phyloP scores from a whole-genome alignment of 208 protist genomes.

The Zelonia costaricensis region DNA sequence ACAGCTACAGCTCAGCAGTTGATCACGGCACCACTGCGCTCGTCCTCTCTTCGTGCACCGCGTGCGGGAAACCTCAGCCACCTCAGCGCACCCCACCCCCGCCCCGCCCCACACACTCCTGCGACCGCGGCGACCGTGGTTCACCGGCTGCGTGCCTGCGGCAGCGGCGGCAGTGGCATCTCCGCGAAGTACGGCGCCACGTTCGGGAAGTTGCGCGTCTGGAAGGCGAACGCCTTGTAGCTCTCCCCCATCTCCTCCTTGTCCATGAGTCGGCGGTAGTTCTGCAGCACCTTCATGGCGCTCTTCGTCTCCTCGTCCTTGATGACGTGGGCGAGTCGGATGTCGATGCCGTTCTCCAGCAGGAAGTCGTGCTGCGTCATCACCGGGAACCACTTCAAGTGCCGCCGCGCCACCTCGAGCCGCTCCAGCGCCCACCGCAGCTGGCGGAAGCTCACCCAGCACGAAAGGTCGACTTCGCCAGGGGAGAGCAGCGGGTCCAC shows the following conservation, averaged over 20 bases:
- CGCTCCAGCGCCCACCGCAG: conserved; percentile 84
- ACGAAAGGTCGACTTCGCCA: conserved; percentile 92
- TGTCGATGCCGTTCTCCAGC: conserved; percentile 85
- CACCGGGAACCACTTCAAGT: conserved; percentile 87
- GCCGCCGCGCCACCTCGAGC: conserved; percentile 72
- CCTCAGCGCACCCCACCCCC: not conserved
- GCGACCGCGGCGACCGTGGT: not conserved
- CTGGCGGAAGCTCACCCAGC: conserved; percentile 88
- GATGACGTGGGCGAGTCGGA: conserved; percentile 84
- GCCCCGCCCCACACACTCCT: not conserved
- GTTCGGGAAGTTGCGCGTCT: conserved; percentile 85
- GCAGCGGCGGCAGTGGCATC: conserved; percentile 68
- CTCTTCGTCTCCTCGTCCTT: conserved; percentile 89
- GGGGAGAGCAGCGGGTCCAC: conserved; percentile 87
- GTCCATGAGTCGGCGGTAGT: conserved; percentile 85
- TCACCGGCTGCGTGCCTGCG: conserved; percentile 11
- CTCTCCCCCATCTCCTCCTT: conserved; percentile 86
- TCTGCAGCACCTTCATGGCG: conserved; percentile 87
- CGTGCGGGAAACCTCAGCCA: too few relatives aligned
- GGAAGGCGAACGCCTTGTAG: conserved; percentile 91
- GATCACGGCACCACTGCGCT: too few relatives aligned
- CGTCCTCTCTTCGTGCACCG: too few relatives aligned
- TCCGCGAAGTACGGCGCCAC: conserved; percentile 84
- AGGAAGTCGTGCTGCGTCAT: conserved; percentile 88
- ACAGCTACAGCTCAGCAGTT: too few relatives aligned